Base-by-base conservation (phyloP, 2,329 filamentous ascomycete genomes). In the Penicillium palitans region DNA sequence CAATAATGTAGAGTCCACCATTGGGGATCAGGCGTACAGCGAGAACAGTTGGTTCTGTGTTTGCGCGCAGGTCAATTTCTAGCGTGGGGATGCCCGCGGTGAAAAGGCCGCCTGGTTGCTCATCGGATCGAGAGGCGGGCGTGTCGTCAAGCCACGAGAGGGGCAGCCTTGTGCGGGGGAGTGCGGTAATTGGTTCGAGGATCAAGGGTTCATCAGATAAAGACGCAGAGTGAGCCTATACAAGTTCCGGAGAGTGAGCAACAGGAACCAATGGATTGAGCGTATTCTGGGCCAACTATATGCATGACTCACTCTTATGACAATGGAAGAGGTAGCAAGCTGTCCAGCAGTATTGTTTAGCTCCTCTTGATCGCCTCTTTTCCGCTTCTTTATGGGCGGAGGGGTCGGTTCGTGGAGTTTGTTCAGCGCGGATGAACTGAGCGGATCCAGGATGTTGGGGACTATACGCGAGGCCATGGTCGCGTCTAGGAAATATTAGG, bases 121-220 rank as follows among this genome's bases (percentile, higher is more conserved):
- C 63, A 7, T 69, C 67, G 0, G 69, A 65, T 10, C 66, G 59
- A 4, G 62, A 59, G n/a, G 68, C 68, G 0, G 66, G 59, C 4
- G 63, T 59, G 51, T 78, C 61, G 44, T 78, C 74, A 15, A 79
- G 67, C 76, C 75, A 79, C 54, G 72, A 71, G 6, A 78, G 62
- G 3, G 75, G 75, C 10, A 79, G 48, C 25, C 64, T 65, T 5
- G 71, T 72, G 44, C 76, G 75, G 21, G 74, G 70, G 7, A 79
- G 58, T 6, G 71, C 57, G 6, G 69, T 64, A 46, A 78, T 71
- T 6, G 76, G 74, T 25, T 70, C 64, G 15, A 79, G 66, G 19
- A 68, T 68, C 40, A 74, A 68, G 3, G 70, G 68, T 37, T 72
- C 69, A 39, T 75, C 70, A 21, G 71, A 72, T 58, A 72, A 61